Evolutionary conservation across 352 stramenopile genomes (phyloP).

Genomic region (Aphanomyces stellatus): DNA sequence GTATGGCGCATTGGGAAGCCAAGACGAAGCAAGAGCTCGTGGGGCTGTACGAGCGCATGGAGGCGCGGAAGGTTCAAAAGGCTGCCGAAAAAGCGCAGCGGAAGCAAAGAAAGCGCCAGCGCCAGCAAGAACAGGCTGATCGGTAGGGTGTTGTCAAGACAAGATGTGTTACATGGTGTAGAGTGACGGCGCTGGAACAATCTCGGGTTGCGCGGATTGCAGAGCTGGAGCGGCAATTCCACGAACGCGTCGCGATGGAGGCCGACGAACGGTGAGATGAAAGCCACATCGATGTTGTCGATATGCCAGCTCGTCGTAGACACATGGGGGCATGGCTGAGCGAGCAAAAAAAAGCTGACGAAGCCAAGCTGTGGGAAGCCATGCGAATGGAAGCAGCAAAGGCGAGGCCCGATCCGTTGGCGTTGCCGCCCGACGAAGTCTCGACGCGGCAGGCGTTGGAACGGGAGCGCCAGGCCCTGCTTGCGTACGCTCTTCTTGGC

Average conservation of each 20-base stretch:
- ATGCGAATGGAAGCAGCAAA: constrained; percentile 42
- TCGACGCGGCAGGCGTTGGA: constrained; percentile 35
- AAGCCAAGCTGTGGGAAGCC: constrained; percentile 31
- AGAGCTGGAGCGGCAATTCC: constrained; percentile 30
- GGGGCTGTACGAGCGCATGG: constrained; percentile 28
- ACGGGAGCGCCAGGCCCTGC: constrained; percentile 37
- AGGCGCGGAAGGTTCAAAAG: constrained; percentile 21
- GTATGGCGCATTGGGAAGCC: neutral
- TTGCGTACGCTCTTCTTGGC: neutral
- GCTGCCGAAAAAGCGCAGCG: constrained; percentile 26
- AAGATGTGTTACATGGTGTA: neutral
- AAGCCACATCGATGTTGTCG: neutral
- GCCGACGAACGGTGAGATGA: neutral
- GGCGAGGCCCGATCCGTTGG: constrained; percentile 46
- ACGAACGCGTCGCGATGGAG: constrained; percentile 31
- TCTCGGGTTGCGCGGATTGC: neutral
- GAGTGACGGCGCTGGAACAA: neutral
- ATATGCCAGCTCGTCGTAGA: constrained; percentile 17
- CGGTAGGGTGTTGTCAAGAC: constrained; percentile 4
- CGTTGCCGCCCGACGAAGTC: constrained; percentile 36
- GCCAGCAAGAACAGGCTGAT: constrained; percentile 25
- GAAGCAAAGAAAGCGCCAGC: constrained; percentile 21
- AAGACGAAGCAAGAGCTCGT: constrained; percentile 24
- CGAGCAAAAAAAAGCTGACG: constrained; percentile 29
- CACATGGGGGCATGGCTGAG: constrained; percentile 30